A percentile compares a stretch with the other conserved stretches of the same genome.
phyloP scores from a whole-genome alignment of 768 basidiomycete genomes.

The Trametes elegans region DNA sequence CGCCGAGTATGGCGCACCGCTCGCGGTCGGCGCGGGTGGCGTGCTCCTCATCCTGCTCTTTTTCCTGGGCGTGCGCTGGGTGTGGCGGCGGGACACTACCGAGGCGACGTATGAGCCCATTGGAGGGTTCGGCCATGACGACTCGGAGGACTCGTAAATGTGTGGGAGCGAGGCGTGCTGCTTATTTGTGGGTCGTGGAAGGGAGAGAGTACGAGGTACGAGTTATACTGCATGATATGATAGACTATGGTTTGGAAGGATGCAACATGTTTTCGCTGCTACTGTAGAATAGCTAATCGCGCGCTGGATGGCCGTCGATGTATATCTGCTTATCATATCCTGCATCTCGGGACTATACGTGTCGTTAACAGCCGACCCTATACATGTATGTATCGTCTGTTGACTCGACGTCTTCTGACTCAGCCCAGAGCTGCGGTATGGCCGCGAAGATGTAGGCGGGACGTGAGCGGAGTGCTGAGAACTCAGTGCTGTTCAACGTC shows the following conservation, averaged over 20 bases:
- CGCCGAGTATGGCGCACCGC: conserved; percentile 68
- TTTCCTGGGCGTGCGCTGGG: conserved; percentile 65
- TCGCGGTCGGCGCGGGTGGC: conserved; percentile 59
- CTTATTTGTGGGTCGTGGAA: background rate
- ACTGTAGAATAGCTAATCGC: conserved; percentile 15
- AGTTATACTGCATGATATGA: conserved; percentile 5
- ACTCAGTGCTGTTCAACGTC: too few species aligned
- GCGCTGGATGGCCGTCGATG: background rate
- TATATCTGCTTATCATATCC: conserved; percentile 8
- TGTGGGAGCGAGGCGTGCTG: background rate
- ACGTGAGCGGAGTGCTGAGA: too few species aligned
- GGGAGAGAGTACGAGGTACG: background rate
- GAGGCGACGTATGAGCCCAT: conserved; percentile 90
- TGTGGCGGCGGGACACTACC: conserved; percentile 74
- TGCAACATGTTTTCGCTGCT: background rate
- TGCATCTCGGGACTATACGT: background rate
- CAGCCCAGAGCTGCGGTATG: too few species aligned
- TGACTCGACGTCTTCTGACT: too few species aligned
- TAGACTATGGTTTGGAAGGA: conserved; percentile 7
- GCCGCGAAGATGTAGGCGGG: too few species aligned
- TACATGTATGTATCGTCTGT: too few species aligned
- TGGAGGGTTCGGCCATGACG: conserved; percentile 71
- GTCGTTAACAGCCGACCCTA: too few species aligned
- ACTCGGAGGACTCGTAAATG: conserved; percentile 35
- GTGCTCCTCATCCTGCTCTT: conserved; percentile 61